Evolutionary conservation across 108 stramenopile species (phyloP).

Genomic region (Conticribra weissflogii): DNA sequence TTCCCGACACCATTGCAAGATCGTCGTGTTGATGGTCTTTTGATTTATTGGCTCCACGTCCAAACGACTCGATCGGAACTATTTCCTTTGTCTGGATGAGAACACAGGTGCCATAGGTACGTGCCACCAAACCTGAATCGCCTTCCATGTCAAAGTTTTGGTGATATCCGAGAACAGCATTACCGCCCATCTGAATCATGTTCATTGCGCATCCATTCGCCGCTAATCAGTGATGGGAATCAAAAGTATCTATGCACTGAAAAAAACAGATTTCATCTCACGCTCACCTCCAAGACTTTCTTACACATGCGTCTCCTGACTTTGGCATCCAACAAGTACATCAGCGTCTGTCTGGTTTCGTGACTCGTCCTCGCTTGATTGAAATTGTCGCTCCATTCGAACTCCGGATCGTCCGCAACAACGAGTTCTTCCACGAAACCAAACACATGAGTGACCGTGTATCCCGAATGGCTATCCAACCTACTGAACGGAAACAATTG

Average conservation of each 20-base stretch:
- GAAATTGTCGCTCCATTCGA: conserved; percentile 88
- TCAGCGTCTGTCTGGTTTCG: conserved; percentile 89
- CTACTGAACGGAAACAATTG: conserved; percentile 92
- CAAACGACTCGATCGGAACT: conserved; percentile 2
- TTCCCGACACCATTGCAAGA: conserved; percentile 16
- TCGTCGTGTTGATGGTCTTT: conserved; percentile 12
- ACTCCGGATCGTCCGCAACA: conserved; percentile 98
- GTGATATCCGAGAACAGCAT: conserved; percentile 91
- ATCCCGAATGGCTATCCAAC: conserved; percentile 83
- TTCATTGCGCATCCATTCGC: no score
- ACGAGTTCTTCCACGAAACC: conserved; percentile 98
- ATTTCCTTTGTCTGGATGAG: conserved; percentile 57
- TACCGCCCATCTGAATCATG: conserved; percentile 84
- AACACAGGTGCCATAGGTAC: conserved; percentile 96
- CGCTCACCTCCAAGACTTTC: conserved; percentile 71
- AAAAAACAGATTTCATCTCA: no score
- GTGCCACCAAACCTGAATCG: conserved; percentile 94
- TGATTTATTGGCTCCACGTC: conserved; percentile 7
- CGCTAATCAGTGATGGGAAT: no score
- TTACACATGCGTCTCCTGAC: conserved; percentile 93
- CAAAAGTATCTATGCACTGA: no score
- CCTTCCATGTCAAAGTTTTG: conserved; percentile 97
- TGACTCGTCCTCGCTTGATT: conserved; percentile 81
- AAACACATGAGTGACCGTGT: conserved; percentile 79
- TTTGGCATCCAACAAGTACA: conserved; percentile 88